Conservation (phyloP, 1,139 yeast genomes). For the Protomyces lactucae-debilis region DNA sequence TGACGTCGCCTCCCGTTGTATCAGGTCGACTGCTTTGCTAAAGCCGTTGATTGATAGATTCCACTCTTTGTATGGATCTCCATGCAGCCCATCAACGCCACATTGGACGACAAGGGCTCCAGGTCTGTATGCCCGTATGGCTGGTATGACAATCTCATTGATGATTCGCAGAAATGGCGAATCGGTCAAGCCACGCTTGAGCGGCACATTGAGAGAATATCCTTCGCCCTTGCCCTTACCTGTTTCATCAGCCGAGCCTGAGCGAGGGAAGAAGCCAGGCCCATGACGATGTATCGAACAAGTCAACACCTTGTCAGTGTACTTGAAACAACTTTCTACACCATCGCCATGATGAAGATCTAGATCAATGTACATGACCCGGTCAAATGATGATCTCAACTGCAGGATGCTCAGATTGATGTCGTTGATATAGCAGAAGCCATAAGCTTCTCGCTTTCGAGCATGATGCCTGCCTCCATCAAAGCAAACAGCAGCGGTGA, state of each 20-base stretch:
- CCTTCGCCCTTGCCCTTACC: slow-evolving; percentile 43
- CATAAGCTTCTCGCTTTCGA: slow-evolving; percentile 52
- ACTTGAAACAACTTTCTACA: slow-evolving; percentile 60
- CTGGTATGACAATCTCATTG: slow-evolving; percentile 41
- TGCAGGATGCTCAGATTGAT: slow-evolving; percentile 52
- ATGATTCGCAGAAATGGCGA: slow-evolving; percentile 43
- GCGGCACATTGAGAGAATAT: slow-evolving; percentile 53
- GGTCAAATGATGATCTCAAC: slow-evolving; percentile 48
- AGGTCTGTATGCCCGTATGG: slow-evolving; percentile 45
- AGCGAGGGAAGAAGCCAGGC: slow-evolving; percentile 68
- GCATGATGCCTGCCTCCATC: slow-evolving; percentile 79
- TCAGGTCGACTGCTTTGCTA: neutral
- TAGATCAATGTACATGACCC: slow-evolving; percentile 59
- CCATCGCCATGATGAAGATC: slow-evolving; percentile 50
- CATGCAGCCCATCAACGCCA: slow-evolving; percentile 66
- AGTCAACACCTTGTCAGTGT: slow-evolving; percentile 54
- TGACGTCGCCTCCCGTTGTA: neutral
- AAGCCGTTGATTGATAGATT: slow-evolving; percentile 42
- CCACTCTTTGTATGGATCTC: slow-evolving; percentile 64
- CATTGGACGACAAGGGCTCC: slow-evolving; percentile 57
- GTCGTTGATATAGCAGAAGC: slow-evolving; percentile 72
- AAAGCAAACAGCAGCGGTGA: slow-evolving; percentile 55
- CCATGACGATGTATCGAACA: slow-evolving; percentile 63
- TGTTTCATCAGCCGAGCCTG: slow-evolving; percentile 48
- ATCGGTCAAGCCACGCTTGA: slow-evolving; percentile 55